These are phyloP conservation scores for Insectozyma bohioensis DNA, from an alignment of 1,139 yeast species.

Conservation along the genomic window DNA sequence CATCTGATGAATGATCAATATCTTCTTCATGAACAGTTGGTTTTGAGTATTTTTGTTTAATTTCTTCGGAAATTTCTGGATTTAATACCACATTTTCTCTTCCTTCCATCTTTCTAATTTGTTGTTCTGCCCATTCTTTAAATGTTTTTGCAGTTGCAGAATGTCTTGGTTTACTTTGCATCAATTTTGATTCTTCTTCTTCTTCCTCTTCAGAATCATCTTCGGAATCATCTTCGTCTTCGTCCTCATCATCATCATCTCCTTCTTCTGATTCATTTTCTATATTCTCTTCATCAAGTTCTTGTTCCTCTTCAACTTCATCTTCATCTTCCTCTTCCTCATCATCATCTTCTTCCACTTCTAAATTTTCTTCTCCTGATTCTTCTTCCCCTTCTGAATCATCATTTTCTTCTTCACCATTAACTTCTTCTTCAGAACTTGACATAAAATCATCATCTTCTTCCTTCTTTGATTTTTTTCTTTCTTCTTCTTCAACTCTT, in stretches of 20 bases:
- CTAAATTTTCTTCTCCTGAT: conserved; percentile 18
- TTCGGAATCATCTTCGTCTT: conserved; percentile 36
- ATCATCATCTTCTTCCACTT: conserved; percentile 17
- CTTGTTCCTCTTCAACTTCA: conserved; percentile 31
- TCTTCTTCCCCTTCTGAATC: conserved; percentile 7
- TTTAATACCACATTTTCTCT: conserved; percentile 44
- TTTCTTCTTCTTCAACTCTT: conserved; percentile 38
- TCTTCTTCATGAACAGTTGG: conserved; percentile 60
- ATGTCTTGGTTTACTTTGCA: conserved; percentile 42
- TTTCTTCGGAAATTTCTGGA: conserved; percentile 53
- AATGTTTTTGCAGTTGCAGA: conserved; percentile 46
- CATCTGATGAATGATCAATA: conserved; percentile 57
- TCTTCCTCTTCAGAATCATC: conserved; percentile 32
- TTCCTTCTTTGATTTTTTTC: conserved; percentile 31
- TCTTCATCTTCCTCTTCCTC: conserved; percentile 16
- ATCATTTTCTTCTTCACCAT: conserved; percentile 16
- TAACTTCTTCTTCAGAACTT: conserved; percentile 22
- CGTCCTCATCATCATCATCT: conserved; percentile 17
- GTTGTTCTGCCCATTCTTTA: conserved; percentile 62
- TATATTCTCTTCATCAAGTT: conserved; percentile 22
- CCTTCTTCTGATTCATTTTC: conserved; percentile 36
- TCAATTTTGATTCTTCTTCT: conserved; percentile 32
- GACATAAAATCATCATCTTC: conserved; percentile 42
- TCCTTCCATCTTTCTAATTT: conserved; percentile 59
- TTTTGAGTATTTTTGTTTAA: conserved; percentile 41